Evolutionary conservation across 2,329 filamentous ascomycete genomes (phyloP), one percentile per base, ranked within the genome.

Genomic region (Pestalotiopsis sp.): DNA sequence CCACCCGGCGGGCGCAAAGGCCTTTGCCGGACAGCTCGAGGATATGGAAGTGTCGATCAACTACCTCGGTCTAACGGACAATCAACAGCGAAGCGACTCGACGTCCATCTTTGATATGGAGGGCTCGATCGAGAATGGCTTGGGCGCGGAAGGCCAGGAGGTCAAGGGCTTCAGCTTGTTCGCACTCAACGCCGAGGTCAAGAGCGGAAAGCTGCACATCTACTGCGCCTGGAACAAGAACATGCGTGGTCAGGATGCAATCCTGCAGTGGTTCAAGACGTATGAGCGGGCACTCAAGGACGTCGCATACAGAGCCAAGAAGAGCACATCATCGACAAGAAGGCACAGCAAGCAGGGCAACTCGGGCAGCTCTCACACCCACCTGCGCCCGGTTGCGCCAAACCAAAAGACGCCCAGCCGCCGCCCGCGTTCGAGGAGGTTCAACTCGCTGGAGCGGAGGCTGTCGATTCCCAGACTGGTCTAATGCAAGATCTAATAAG

Each of bases 91-190:
- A 20, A 67, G 38, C 39, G 23, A 67, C 11, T 25, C 59, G 14
- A 60, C n/a, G 17, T 59, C 59, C 66, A 64, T 68, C 45, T 68
- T 68, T 58, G 66, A 67, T 41, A 67, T 67, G 66, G 60, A 52
- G 56, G 41, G 49, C 58, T 60, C 66, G 4, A 67, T 67, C 58
- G 66, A 67, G 41, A 63, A 67, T 41, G 66, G 66, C 7, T 31
- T 63, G 31, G 66, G 66, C 9, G 60, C 59, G 12, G 59, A 64
- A 11, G 66, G 66, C 2, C 66, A 68, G 17, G 60, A 68, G 31
- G 59, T 68, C n/a, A 64, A 68, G 14, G 52, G 66, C 9, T 64
- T 68, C 59, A 64, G 59, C 23, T 25, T 68, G 60, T 59, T 68
- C 23, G 45, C 59, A 27, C 45, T 68, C 36, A 68, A 56, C 45